phyloP scores from a whole-genome alignment of 1,284 basidiomycete genomes.

The Naganishia liquefaciens region DNA sequence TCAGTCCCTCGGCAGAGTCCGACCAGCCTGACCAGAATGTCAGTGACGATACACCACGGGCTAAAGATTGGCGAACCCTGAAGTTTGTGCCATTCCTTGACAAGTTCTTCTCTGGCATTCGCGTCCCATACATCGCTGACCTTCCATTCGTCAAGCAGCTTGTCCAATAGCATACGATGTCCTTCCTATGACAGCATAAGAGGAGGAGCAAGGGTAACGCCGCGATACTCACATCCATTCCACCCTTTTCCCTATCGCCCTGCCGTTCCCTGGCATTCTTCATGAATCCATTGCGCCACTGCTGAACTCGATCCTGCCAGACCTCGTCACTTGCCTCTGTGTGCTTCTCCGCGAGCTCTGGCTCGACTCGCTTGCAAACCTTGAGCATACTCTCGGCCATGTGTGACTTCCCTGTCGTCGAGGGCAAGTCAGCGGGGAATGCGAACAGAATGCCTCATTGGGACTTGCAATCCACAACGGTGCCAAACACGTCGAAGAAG shows the following conservation, averaged over 20 bases:
- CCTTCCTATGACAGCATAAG: conserved; percentile 12
- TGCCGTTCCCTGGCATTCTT: conserved; percentile 6
- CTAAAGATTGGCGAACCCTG: conserved; percentile 24
- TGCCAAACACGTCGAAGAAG: conserved; percentile 47
- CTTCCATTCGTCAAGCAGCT: conserved; percentile 25
- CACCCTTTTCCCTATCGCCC: conserved; percentile 29
- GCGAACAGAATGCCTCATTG: conserved; percentile 14
- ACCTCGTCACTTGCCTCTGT: conserved; percentile 8
- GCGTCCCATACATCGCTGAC: conserved; percentile 24
- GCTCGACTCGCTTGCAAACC: conserved; percentile 19
- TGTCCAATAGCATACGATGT: conserved; percentile 24
- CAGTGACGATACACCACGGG: background rate
- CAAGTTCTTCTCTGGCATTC: conserved; percentile 19
- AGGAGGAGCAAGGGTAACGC: too few relatives aligned
- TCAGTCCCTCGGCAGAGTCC: conserved; percentile 38
- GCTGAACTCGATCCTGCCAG: conserved; percentile 32
- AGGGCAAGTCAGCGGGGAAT: background rate
- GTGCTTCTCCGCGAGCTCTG: conserved; percentile 9
- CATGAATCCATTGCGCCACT: conserved; percentile 32
- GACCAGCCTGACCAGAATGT: conserved; percentile 29
- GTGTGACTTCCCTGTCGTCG: conserved; percentile 25
- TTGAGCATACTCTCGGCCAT: conserved; percentile 18
- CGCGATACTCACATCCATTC: conserved; percentile 31
- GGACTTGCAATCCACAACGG: conserved; percentile 43
- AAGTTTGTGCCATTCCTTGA: conserved; percentile 32